Evolutionary conservation across 768 basidiomycete species (phyloP).

Genomic region (Naganishia vishniacii): DNA sequence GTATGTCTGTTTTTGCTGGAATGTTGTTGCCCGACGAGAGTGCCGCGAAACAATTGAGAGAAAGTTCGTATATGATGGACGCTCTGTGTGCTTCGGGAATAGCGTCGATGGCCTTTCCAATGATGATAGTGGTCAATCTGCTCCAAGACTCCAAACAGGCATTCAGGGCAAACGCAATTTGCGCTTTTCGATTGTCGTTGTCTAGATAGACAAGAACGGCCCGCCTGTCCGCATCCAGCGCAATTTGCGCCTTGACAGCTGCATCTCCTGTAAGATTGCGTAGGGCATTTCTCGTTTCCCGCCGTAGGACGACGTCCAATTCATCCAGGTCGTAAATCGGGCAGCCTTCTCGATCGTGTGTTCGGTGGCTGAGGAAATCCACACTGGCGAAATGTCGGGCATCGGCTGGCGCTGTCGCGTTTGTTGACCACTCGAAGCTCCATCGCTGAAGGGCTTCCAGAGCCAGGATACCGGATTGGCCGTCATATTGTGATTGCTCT

Average conservation of each 20-base stretch:
- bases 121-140: conserved; percentile 11
- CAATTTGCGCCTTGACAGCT: not conserved
- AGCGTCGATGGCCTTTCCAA: conserved; percentile 6
- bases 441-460: conserved; percentile 12
- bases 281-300: conserved; percentile 9
- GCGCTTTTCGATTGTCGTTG: conserved; percentile 17
- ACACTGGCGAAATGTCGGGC: conserved; percentile 18
- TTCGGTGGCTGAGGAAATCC: conserved; percentile 16
- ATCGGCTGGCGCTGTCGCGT: not conserved
- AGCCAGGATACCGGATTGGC: conserved; percentile 7
- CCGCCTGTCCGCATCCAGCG: conserved; percentile 10
- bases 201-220: conserved; percentile 16
- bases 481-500: not conserved
- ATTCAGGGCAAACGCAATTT: conserved; percentile 1
- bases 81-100: not conserved
- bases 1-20: conserved; percentile 18
- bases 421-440: not conserved
- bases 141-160: conserved; percentile 19
- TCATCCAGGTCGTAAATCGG: conserved; percentile 11
- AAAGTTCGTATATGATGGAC: conserved; percentile 22
- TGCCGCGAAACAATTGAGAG: not conserved
- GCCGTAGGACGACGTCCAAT: conserved; percentile 7
- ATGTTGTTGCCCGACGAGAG: conserved; percentile 7
- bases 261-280: conserved; percentile 11
- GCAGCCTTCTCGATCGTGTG: conserved; percentile 9